Evolutionary conservation across 2,329 filamentous ascomycete genomes (phyloP), one percentile per base, ranked within the genome.

Genomic region (Aspergillus sp.): DNA sequence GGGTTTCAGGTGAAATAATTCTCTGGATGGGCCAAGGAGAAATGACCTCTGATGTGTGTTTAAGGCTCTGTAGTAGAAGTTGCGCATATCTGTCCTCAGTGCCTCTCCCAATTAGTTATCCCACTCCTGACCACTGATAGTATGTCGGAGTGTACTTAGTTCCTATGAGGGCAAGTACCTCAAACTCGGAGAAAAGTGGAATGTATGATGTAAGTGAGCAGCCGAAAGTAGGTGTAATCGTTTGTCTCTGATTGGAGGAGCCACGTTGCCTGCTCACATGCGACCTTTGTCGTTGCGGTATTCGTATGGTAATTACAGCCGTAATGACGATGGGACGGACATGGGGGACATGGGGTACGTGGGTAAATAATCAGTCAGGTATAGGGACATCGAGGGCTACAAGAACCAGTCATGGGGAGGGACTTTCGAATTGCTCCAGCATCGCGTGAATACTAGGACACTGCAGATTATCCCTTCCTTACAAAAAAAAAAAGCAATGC

Each of bases 1-100:
- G 51, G 47, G 51, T 50, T 54, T 47, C 50, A 56, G 53, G 43
- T 51, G 57, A 57, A 58, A 57, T 61, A 61, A 62, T 60, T 52
- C 17, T 32, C 22, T 52, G 19, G 35, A 22, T 48, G n/a, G 26
- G 45, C 32, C 19, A 42, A 26, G 30, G 20, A 44, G 40, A 47
- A 45, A 17, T 26, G 43, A 14, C 38, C n/a, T 14, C 13, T 2
- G 14, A 24, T 22, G 32, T 11, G 45, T 51, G 17, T 32, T 19
- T 38, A 22, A 22, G 22, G 22, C 22, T 11, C 33, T 22, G 10
- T 30, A 30, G 26, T 30, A 30, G 10, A 30, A 9, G 26, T 8
- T 8, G 26, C 8, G 26, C 7, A 11, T 20, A 24, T 50, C 19
- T 16, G 38, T 45, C 26, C 3, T 7, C 26, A 7, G 6, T 9